phyloP scores from a whole-genome alignment of 306 rosid genomes.

The Amphicarpaea edgeworthii region DNA sequence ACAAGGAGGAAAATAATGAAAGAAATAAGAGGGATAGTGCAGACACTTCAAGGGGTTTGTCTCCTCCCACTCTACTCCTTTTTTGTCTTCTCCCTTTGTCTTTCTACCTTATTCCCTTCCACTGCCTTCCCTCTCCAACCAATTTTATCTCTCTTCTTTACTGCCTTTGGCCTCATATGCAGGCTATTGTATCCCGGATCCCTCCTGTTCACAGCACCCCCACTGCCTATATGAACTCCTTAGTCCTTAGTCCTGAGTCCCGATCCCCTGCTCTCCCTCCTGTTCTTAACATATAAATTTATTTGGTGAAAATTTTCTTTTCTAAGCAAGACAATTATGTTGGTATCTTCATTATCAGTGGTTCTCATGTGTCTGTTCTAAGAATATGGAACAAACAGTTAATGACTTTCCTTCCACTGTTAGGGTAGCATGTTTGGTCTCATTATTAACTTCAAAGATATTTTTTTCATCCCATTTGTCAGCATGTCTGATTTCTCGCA shows the following conservation, averaged over 20 bases:
- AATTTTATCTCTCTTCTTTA: background rate
- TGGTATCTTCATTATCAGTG: too few relatives aligned
- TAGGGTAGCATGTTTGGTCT: background rate
- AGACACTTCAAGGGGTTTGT: background rate
- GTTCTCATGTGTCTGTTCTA: too few relatives aligned
- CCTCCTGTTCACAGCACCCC: background rate
- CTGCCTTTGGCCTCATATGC: background rate
- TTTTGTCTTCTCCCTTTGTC: background rate
- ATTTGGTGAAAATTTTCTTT: background rate
- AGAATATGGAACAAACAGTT: too few relatives aligned
- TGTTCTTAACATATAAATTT: constrained; percentile 10
- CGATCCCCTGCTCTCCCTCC: background rate
- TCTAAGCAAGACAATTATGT: too few relatives aligned
- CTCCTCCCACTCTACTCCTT: too few relatives aligned
- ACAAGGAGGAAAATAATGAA: background rate
- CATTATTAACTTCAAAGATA: constrained; percentile 12
- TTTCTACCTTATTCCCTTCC: background rate
- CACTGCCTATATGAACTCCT: background rate
- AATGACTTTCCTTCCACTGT: too few relatives aligned
- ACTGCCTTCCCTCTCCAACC: background rate
- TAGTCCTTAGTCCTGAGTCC: background rate
- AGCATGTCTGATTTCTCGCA: constrained; percentile 4
- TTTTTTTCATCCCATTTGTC: constrained; percentile 1
- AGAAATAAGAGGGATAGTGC: background rate
- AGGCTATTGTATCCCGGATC: background rate